Conservation (phyloP, 2,329 filamentous ascomycete species). For the Epichloe sibirici region DNA sequence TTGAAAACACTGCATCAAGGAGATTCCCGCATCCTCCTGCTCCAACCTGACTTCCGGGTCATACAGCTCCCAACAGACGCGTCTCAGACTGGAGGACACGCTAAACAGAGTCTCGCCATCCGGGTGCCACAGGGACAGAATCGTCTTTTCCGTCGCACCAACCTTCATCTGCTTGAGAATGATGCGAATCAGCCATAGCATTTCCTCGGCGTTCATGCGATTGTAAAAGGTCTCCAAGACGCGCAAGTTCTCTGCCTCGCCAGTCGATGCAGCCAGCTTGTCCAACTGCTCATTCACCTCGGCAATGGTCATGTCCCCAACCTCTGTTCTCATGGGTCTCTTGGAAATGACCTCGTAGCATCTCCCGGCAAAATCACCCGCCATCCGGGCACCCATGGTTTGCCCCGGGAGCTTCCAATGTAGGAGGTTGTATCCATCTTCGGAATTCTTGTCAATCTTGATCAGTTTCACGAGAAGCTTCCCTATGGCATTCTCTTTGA, state of each 20-base stretch:
- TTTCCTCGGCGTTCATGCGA: conserved; percentile 83
- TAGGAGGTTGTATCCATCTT: conserved; percentile 72
- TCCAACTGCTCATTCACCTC: conserved; percentile 85
- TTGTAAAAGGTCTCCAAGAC: conserved; percentile 79
- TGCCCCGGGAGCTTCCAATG: conserved; percentile 88
- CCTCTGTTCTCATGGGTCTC: conserved; percentile 59
- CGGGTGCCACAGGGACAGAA: conserved; percentile 72
- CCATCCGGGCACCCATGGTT: conserved; percentile 47
- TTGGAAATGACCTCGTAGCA: conserved; percentile 83
- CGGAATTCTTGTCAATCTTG: conserved; percentile 81
- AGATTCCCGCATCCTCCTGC: conserved; percentile 60
- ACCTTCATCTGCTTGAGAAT: conserved; percentile 68
- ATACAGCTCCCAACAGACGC: conserved; percentile 89
- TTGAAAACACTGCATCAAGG: conserved; percentile 90
- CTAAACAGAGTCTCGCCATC: conserved; percentile 72
- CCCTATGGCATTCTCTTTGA: conserved; percentile 86
- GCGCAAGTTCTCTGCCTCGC: conserved; percentile 72
- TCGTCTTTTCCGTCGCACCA: conserved; percentile 74
- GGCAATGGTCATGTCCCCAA: conserved; percentile 71
- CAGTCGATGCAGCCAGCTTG: conserved; percentile 57
- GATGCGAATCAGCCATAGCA: conserved; percentile 91
- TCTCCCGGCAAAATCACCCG: conserved; percentile 84
- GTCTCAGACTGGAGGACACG: conserved; percentile 76
- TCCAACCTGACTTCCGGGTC: conserved; percentile 63
- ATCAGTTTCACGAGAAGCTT: conserved; percentile 85